Evolutionary conservation across 352 stramenopile species (phyloP).

Genomic region (Pythium utonaiense): DNA sequence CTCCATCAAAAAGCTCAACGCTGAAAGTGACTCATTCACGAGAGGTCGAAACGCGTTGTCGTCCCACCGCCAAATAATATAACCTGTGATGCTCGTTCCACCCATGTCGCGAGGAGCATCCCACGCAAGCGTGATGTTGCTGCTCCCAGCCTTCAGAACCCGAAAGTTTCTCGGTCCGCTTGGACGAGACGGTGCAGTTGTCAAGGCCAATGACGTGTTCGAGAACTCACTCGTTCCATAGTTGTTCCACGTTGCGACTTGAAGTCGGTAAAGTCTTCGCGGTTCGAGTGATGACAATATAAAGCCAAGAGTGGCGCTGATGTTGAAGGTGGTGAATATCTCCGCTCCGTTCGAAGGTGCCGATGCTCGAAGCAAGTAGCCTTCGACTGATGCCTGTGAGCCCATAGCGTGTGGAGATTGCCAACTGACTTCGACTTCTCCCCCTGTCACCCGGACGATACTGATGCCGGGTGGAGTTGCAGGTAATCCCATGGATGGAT

Average conservation of each 20-base stretch:
- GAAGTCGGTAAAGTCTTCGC: conserved; percentile 28
- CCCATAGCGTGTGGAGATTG: not conserved
- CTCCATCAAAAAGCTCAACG: conserved; percentile 15
- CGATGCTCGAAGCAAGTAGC: conserved; percentile 41
- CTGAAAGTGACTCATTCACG: not conserved
- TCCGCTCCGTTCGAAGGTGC: conserved; percentile 4
- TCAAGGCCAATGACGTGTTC: conserved; percentile 19
- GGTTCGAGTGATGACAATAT: conserved; percentile 36
- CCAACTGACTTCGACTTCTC: conserved; percentile 48
- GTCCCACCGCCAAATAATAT: conserved; percentile 7
- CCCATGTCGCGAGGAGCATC: conserved; percentile 32
- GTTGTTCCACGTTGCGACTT: conserved; percentile 46
- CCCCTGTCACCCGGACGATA: conserved; percentile 31
- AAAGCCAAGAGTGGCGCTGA: conserved; percentile 21
- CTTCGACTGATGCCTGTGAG: not conserved
- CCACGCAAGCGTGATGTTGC: conserved; percentile 34
- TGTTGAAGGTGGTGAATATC: conserved; percentile 44
- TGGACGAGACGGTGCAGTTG: conserved; percentile 29
- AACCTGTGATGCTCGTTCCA: no score
- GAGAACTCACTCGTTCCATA: conserved; percentile 44
- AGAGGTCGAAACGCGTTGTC: conserved; percentile 1
- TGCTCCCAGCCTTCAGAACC: conserved; percentile 7
- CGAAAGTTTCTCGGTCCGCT: conserved; percentile 25
- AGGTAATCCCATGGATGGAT: conserved; percentile 27
- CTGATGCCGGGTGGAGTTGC: conserved; percentile 7